Evolutionary conservation across 1,284 basidiomycete genomes (phyloP).

Genomic region (Trametes polyzona): DNA sequence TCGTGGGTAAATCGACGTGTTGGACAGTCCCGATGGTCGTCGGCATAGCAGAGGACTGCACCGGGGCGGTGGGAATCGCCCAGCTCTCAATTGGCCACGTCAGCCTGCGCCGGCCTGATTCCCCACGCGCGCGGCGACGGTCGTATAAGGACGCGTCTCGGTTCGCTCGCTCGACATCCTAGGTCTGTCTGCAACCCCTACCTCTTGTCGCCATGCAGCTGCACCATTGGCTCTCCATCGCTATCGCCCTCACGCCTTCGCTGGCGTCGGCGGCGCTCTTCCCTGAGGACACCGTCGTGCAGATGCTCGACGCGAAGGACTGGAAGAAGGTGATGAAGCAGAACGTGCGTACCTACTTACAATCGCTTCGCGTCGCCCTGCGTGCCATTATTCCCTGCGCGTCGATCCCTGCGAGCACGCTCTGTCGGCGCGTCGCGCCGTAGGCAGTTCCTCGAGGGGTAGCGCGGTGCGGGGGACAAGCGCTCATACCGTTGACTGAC

Average conservation of each 20-base stretch:
- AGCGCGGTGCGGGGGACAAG: background rate
- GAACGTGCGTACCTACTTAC: conserved; percentile 73
- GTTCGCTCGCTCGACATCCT: conserved; percentile 7
- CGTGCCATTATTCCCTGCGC: background rate
- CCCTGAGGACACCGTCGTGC: conserved; percentile 68
- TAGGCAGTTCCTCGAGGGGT: too few relatives aligned
- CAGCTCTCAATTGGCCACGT: conserved; percentile 32
- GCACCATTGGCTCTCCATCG: conserved; percentile 32
- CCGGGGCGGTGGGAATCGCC: conserved; percentile 34
- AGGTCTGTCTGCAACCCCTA: background rate
- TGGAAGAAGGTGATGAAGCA: conserved; percentile 78
- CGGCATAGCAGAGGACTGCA: conserved; percentile 26
- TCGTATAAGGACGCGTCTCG: conserved; percentile 27
- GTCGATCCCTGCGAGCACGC: background rate
- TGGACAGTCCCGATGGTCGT: conserved; percentile 19
- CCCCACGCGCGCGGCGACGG: conserved; percentile 25
- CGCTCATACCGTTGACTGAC: background rate
- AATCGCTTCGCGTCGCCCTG: background rate
- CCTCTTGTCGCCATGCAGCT: conserved; percentile 32
- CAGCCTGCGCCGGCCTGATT: conserved; percentile 27
- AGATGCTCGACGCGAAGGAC: conserved; percentile 73
- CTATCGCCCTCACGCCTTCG: conserved; percentile 48
- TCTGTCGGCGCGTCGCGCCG: background rate
- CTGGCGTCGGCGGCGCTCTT: conserved; percentile 77
- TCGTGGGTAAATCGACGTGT: conserved; percentile 26